Percentiles rank a stretch among this genome's conserved stretches.
Conservation (phyloP, 192 early-diverging fungal genomes). For the Coemansia sp. region DNA sequence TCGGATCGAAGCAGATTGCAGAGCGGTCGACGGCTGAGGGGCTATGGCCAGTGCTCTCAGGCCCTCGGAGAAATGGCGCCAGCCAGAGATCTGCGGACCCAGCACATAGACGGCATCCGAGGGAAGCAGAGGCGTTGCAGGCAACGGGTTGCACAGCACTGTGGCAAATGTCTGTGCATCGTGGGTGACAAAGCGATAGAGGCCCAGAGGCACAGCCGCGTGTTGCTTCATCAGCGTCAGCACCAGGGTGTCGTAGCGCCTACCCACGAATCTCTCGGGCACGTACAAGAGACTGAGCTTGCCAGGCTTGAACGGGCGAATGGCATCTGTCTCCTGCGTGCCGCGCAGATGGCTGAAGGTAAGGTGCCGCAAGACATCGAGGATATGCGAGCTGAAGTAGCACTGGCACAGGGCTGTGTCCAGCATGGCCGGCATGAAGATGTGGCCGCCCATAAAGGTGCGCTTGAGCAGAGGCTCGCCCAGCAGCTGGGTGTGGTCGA, state of each 20-base stretch:
- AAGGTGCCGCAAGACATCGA: constrained; percentile 42
- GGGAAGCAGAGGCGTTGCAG: constrained; percentile 13
- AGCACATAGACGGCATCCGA: constrained; percentile 45
- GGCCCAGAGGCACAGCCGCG: constrained; percentile 33
- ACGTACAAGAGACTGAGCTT: constrained; percentile 31
- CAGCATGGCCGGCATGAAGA: constrained; percentile 46
- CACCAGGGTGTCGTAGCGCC: constrained; percentile 38
- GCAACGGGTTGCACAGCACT: constrained; percentile 49
- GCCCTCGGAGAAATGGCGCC: constrained; percentile 30
- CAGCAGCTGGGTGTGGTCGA: constrained; percentile 49
- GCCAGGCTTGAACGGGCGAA: constrained; percentile 12
- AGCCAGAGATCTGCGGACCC: constrained; percentile 32
- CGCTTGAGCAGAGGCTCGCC: constrained; percentile 45
- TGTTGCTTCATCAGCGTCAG: constrained; percentile 50
- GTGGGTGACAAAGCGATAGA: constrained; percentile 42
- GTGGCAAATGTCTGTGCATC: constrained; percentile 33
- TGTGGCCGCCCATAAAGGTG: constrained; percentile 51
- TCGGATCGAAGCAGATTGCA: neutral
- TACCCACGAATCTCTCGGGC: constrained; percentile 27
- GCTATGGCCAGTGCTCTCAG: constrained; percentile 2
- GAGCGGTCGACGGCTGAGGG: neutral
- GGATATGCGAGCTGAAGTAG: constrained; percentile 53
- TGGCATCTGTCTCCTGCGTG: constrained; percentile 11
- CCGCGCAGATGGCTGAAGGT: constrained; percentile 38
- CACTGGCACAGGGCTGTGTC: constrained; percentile 49